These are phyloP conservation scores for Citrus australasica DNA, from an alignment of 345 rosid species.

Conservation along the genomic window DNA sequence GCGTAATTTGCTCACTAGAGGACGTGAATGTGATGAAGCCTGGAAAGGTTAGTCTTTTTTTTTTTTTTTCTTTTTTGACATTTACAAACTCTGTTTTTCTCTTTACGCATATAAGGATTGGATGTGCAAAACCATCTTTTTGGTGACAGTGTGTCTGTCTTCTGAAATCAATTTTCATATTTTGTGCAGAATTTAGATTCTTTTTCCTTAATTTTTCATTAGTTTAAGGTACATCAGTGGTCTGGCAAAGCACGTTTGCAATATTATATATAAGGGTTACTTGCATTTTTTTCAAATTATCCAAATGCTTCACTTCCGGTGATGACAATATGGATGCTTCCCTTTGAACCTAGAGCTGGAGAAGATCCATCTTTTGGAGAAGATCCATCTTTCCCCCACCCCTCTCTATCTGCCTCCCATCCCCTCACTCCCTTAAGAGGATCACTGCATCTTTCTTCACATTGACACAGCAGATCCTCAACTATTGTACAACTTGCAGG, in stretches of 20 bases:
- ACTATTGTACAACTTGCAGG: conserved; percentile 35
- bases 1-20: conserved; percentile 90
- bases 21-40: conserved; percentile 72
- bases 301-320: not conserved
- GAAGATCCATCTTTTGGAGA: not conserved
- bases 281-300: not conserved
- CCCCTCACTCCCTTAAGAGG: too few species aligned
- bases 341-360: not conserved
- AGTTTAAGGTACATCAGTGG: not conserved
- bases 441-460: too few species aligned
- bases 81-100: not conserved
- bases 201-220: not conserved
- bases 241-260: not conserved
- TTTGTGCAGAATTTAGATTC: conserved; percentile 9
- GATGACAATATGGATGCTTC: not conserved
- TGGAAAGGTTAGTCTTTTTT: conserved; percentile 56
- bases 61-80: too few species aligned
- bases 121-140: not conserved
- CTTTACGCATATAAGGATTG: not conserved
- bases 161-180: not conserved
- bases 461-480: not conserved
- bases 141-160: not conserved
- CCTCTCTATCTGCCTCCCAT: too few species aligned
- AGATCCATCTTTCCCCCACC: not conserved
- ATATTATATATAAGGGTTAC: not conserved